Percentiles rank a stretch among this genome's conserved stretches.
Conservation (phyloP, 106 monocot genomes). For the Allium fistulosum region DNA sequence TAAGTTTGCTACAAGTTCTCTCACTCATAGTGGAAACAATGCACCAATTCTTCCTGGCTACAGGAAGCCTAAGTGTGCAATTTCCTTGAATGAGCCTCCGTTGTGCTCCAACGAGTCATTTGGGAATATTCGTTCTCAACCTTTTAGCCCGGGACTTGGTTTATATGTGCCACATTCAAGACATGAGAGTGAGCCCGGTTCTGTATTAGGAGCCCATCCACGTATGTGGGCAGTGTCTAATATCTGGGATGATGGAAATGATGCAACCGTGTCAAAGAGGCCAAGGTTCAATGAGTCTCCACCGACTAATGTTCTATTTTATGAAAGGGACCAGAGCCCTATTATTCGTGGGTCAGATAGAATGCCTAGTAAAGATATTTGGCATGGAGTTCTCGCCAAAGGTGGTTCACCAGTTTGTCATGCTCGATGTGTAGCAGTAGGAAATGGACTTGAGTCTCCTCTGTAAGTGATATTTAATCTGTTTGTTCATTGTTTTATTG, state of each 20-base stretch:
- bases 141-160: too few species aligned
- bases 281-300: conserved; percentile 49
- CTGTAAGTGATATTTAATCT: conserved; percentile 19
- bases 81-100: conserved; percentile 37
- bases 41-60: conserved; percentile 20
- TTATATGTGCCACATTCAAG: too few species aligned
- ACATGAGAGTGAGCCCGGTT: too few species aligned
- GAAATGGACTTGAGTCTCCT: conserved; percentile 62
- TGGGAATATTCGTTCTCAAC: conserved; percentile 15
- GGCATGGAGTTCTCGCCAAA: conserved; percentile 93
- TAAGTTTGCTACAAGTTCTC: conserved; percentile 50
- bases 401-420: conserved; percentile 82
- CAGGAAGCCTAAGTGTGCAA: conserved; percentile 28
- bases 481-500: too few species aligned
- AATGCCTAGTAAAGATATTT: conserved; percentile 29
- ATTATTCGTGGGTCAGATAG: conserved; percentile 16
- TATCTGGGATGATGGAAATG: conserved; percentile 54
- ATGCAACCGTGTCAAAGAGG: conserved; percentile 30
- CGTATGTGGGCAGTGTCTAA: conserved; percentile 10
- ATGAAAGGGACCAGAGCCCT: conserved; percentile 32
- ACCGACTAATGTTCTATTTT: conserved; percentile 14
- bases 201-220: too few species aligned
- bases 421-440: conserved; percentile 85
- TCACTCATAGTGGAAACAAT: conserved; percentile 19
- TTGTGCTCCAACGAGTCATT: conserved; percentile 32